phyloP scores from a whole-genome alignment of 345 rosid species.

The Bruguiera sexangula region DNA sequence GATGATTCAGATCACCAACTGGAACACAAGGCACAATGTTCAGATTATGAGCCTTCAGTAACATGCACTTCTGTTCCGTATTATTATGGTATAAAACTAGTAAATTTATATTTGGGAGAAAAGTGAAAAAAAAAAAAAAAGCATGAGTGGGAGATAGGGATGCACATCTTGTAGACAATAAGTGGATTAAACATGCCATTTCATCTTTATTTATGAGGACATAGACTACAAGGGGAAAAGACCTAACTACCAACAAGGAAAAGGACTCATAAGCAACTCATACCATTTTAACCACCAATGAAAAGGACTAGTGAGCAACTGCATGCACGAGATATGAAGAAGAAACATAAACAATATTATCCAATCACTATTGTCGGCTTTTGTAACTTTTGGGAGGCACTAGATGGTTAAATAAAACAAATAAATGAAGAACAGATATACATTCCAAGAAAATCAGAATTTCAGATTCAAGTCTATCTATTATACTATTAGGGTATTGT shows the following conservation, averaged over 20 bases:
- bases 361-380: neutral
- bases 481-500: neutral
- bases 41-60: neutral
- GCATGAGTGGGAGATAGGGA: neutral
- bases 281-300: neutral
- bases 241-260: neutral
- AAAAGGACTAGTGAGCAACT: constrained; percentile 1
- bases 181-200: neutral
- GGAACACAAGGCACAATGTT: neutral
- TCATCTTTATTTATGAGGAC: constrained; percentile 4
- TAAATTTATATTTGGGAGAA: too few species aligned
- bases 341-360: neutral
- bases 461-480: neutral
- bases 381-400: neutral
- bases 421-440: neutral
- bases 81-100: too few species aligned
- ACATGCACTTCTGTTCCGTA: too few species aligned
- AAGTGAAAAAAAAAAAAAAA: too few species aligned
- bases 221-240: neutral
- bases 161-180: neutral
- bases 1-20: constrained; percentile 31
- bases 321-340: neutral
- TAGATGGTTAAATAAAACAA: neutral
- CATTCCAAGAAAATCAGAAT: neutral
- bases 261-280: neutral